These are phyloP conservation scores for Lachancea cidri DNA, from an alignment of 805 yeast species.

Conservation along the genomic window DNA sequence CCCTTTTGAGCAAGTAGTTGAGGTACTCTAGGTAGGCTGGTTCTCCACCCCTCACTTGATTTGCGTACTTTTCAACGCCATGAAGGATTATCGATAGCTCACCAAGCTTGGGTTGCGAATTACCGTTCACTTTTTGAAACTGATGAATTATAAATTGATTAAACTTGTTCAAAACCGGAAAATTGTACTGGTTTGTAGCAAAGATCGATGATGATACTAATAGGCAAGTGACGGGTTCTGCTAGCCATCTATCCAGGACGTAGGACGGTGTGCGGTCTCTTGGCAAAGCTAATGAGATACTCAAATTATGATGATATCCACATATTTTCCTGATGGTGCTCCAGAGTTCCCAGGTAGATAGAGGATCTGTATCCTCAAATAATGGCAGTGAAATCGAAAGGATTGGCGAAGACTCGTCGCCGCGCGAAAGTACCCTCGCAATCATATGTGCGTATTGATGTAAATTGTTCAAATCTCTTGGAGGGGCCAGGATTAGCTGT, in stretches of 20 bases:
- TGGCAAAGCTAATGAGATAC: constrained; percentile 75
- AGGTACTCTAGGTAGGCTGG: constrained; percentile 40
- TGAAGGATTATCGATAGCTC: constrained; percentile 44
- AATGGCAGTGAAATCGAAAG: constrained; percentile 46
- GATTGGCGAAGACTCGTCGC: constrained; percentile 31
- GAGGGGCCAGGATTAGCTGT: constrained; percentile 58
- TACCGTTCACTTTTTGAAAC: constrained; percentile 37
- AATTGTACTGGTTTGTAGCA: constrained; percentile 52
- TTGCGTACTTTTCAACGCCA: constrained; percentile 44
- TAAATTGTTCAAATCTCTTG: constrained; percentile 49
- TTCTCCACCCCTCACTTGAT: constrained; percentile 33
- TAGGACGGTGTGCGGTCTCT: constrained; percentile 46
- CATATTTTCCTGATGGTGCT: constrained; percentile 54
- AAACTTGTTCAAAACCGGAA: constrained; percentile 59
- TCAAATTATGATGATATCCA: constrained; percentile 48
- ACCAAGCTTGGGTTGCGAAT: constrained; percentile 29
- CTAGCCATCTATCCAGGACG: constrained; percentile 56
- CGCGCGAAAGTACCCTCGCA: constrained; percentile 30
- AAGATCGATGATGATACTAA: constrained; percentile 53
- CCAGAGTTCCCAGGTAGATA: constrained; percentile 76
- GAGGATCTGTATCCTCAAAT: constrained; percentile 45
- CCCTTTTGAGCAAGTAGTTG: constrained; percentile 37
- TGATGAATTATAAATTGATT: constrained; percentile 47
- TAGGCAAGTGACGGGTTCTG: constrained; percentile 60
- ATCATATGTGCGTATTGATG: constrained; percentile 45